Evolutionary conservation across 2,329 filamentous ascomycete species (phyloP).

Genomic region (Phialophora tarda): DNA sequence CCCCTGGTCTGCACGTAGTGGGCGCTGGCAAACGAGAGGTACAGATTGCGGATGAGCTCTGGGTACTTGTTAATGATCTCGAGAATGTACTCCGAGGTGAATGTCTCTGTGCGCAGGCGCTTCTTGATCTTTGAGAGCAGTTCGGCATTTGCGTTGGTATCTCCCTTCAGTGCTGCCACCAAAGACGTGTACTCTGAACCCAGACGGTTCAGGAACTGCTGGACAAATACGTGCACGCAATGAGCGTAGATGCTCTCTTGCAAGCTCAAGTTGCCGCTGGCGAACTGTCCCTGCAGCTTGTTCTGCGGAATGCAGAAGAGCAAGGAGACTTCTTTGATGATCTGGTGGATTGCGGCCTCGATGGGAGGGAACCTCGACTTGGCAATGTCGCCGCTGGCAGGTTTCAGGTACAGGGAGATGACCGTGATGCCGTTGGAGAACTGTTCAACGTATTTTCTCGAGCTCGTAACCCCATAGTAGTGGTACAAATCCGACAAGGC

Average conservation of each 20-base stretch:
- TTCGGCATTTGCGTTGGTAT: conserved; percentile 83
- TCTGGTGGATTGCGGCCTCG: conserved; percentile 94
- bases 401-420: conserved; percentile 92
- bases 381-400: conserved; percentile 64
- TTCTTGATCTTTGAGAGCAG: conserved; percentile 94
- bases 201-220: conserved; percentile 96
- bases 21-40: conserved; percentile 86
- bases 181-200: conserved; percentile 90
- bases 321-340: conserved; percentile 97
- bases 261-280: conserved; percentile 81
- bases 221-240: conserved; percentile 95
- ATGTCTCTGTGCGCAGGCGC: conserved; percentile 91
- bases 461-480: conserved; percentile 96
- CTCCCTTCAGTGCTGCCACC: conserved; percentile 76
- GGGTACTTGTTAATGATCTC: conserved; percentile 96
- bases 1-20: conserved; percentile 75
- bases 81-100: conserved; percentile 96
- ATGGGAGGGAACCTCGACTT: conserved; percentile 73
- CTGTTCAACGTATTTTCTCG: conserved; percentile 96
- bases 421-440: conserved; percentile 98
- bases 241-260: conserved; percentile 98
- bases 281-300: conserved; percentile 90
- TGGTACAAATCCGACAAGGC: conserved; percentile 95
- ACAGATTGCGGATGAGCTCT: conserved; percentile 81
- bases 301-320: conserved; percentile 98